phyloP scores from a whole-genome alignment of 257 asterid species.

The Solanum bukasovii region DNA sequence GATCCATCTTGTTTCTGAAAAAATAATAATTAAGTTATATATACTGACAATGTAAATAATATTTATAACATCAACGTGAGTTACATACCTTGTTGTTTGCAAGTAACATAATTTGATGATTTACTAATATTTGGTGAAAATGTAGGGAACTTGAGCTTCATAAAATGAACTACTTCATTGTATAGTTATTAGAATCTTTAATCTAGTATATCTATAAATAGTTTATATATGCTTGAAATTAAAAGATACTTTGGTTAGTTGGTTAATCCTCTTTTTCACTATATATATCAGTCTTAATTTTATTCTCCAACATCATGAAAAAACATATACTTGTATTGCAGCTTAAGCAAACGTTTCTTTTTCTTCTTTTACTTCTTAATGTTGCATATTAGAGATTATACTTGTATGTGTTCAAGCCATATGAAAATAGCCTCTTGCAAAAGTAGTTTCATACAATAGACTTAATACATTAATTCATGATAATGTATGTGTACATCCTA shows the following conservation, averaged over 20 bases:
- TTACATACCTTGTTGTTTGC: no score
- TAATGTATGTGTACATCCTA: background rate
- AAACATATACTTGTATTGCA: background rate
- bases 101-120: no score
- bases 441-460: no score
- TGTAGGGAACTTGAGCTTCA: background rate
- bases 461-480: no score
- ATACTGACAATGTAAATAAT: background rate
- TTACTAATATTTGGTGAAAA: background rate
- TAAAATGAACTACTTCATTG: background rate
- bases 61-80: background rate
- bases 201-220: background rate
- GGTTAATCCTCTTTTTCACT: background rate
- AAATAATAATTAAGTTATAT: no score
- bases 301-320: background rate
- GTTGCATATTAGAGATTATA: background rate
- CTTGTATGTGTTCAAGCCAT: no score
- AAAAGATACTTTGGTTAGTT: background rate
- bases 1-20: slow-evolving; percentile 35
- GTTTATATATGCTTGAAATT: background rate
- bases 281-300: background rate
- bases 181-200: background rate
- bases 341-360: background rate
- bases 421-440: no score
- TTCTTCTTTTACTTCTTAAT: background rate